Conservation (phyloP, 805 yeast genomes). For the Helenozyma rhizophorensis region DNA sequence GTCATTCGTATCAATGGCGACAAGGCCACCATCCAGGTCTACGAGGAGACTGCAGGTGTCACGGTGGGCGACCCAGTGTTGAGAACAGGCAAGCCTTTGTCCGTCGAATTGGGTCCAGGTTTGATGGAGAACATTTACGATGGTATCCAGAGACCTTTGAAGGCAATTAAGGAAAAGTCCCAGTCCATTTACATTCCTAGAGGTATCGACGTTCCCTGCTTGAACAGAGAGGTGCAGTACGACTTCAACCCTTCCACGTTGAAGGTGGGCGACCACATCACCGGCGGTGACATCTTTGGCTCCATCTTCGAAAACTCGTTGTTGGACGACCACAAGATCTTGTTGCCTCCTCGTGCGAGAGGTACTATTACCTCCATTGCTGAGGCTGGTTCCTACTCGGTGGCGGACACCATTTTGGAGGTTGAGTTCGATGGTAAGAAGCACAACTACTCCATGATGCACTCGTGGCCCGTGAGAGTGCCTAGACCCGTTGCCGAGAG, state of each 20-base stretch:
- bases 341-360: conserved; percentile 96
- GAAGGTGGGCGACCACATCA: conserved; percentile 93
- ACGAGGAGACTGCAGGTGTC: conserved; percentile 99
- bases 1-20: conserved; percentile 95
- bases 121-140: conserved; percentile 98
- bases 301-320: conserved; percentile 91
- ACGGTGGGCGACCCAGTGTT: conserved; percentile 98
- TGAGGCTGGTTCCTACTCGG: conserved; percentile 82
- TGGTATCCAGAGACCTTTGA: conserved; percentile 98
- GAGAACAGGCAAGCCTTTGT: conserved; percentile 97
- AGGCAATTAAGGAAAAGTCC: conserved; percentile 81
- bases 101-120: conserved; percentile 99
- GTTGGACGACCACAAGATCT: conserved; percentile 85
- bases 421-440: conserved; percentile 91
- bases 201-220: conserved; percentile 97
- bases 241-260: conserved; percentile 78
- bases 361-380: conserved; percentile 94
- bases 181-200: conserved; percentile 97
- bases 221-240: conserved; percentile 74
- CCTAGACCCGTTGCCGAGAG: conserved; percentile 98
- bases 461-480: conserved; percentile 99
- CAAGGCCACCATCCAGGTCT: conserved; percentile 97
- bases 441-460: conserved; percentile 85
- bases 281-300: conserved; percentile 98
- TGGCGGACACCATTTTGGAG: conserved; percentile 86